Percentiles rank a stretch among this genome's conserved stretches.
phyloP scores from a whole-genome alignment of 345 rosid genomes.

The Citrus australasica region DNA sequence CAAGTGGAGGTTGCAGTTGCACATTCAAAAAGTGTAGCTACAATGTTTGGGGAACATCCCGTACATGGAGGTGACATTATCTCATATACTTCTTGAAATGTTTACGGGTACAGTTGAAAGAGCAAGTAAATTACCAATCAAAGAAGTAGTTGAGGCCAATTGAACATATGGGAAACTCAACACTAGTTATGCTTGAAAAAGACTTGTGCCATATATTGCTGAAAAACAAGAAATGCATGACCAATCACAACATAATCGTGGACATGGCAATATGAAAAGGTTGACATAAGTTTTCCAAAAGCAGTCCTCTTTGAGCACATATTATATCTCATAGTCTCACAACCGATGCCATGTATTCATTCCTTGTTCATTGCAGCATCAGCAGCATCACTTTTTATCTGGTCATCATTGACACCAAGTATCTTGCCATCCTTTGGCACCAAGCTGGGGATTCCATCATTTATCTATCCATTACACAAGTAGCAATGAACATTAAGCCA shows the following conservation, averaged over 20 bases:
- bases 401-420: slow-evolving; percentile 35
- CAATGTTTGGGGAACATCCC: neutral
- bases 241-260: too few species aligned
- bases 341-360: neutral
- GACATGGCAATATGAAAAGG: neutral
- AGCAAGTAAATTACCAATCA: neutral
- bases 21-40: neutral
- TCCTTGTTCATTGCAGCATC: slow-evolving; percentile 13
- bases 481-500: neutral
- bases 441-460: slow-evolving; percentile 79
- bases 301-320: neutral
- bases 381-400: slow-evolving; percentile 15
- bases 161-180: neutral
- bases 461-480: slow-evolving; percentile 34
- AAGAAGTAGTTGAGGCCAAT: neutral
- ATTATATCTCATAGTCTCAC: neutral
- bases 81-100: too few species aligned
- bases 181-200: neutral
- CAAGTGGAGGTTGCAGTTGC: neutral
- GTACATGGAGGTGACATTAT: neutral
- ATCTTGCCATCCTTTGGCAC: slow-evolving; percentile 78
- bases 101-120: neutral
- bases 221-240: neutral
- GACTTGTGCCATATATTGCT: neutral
- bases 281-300: neutral